Evolutionary conservation across 1,139 yeast species (phyloP).

Genomic region (Lodderomyces elongisporus): DNA sequence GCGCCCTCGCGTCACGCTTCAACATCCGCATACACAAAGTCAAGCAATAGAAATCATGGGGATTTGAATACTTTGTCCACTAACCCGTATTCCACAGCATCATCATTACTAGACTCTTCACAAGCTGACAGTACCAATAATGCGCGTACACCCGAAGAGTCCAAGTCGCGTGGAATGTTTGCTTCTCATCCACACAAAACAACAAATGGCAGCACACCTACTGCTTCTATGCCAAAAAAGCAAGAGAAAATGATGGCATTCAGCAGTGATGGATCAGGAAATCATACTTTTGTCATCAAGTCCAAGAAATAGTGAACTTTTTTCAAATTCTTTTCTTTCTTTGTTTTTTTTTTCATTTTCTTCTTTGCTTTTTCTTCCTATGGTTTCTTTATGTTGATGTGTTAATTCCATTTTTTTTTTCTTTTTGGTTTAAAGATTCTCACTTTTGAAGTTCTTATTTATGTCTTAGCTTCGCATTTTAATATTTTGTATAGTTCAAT

Average conservation of each 20-base stretch:
- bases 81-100: constrained; percentile 8
- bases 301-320: constrained; percentile 21
- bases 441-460: too few relatives aligned
- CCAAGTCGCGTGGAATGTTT: constrained; percentile 10
- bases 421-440: too few relatives aligned
- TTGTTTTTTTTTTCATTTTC: too few relatives aligned
- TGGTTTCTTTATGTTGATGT: too few relatives aligned
- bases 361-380: too few relatives aligned
- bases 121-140: background rate
- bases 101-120: constrained; percentile 4
- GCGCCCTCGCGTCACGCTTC: constrained; percentile 7
- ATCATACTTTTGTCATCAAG: constrained; percentile 37
- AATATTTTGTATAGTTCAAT: too few relatives aligned
- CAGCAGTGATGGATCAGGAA: constrained; percentile 40
- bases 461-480: too few relatives aligned
- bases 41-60: background rate
- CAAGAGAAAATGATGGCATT: constrained; percentile 38
- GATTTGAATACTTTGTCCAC: constrained; percentile 3
- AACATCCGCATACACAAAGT: background rate
- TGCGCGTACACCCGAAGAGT: constrained; percentile 11
- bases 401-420: too few relatives aligned
- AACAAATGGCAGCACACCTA: too few relatives aligned
- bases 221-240: too few relatives aligned
- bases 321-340: background rate
- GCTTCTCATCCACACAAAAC: too few relatives aligned